phyloP scores from a whole-genome alignment of 352 stramenopile genomes.

The Globisporangium middletonii region DNA sequence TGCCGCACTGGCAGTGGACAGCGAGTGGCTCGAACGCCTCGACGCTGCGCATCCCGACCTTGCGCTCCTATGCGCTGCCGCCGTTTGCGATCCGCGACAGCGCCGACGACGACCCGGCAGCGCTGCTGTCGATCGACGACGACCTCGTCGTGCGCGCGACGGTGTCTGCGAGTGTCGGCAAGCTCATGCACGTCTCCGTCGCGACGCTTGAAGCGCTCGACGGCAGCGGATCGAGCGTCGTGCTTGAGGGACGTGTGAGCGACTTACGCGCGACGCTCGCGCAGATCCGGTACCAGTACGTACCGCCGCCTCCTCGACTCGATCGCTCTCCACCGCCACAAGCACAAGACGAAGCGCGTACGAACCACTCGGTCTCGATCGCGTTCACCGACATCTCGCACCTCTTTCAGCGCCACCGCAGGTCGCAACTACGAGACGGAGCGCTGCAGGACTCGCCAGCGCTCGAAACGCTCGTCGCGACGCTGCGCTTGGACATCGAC shows the following conservation, averaged over 20 bases:
- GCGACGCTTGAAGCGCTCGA: neutral
- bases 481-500: constrained; percentile 7
- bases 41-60: constrained; percentile 3
- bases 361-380: constrained; percentile 1
- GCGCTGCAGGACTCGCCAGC: neutral
- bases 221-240: neutral
- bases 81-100: constrained; percentile 9
- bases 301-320: neutral
- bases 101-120: neutral
- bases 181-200: constrained; percentile 2
- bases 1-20: constrained; percentile 20
- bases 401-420: too few relatives aligned
- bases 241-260: constrained; percentile 4
- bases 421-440: neutral
- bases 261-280: constrained; percentile 6
- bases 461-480: constrained; percentile 1
- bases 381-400: constrained; percentile 11
- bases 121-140: constrained; percentile 9
- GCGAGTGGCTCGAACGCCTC: constrained; percentile 10
- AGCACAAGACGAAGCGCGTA: too few relatives aligned
- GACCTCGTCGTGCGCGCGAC: constrained; percentile 5
- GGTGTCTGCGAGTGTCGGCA: constrained; percentile 3
- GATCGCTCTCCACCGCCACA: too few relatives aligned
- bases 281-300: constrained; percentile 5
- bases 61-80: constrained; percentile 1